Conservation (phyloP, 1,284 basidiomycete species). For the Fomes fomentarius region DNA sequence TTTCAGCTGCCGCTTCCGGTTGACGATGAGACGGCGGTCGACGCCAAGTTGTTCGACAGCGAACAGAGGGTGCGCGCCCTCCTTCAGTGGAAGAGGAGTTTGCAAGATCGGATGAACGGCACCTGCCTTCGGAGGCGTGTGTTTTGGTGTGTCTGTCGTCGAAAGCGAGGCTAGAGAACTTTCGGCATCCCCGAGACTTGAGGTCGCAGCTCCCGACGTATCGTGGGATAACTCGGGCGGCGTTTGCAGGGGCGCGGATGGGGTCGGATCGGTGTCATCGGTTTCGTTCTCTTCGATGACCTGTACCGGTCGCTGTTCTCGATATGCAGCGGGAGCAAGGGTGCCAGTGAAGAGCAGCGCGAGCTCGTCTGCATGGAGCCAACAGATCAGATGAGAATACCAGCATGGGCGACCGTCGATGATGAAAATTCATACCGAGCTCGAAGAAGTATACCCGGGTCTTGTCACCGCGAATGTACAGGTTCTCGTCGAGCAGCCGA, state of each 20-base stretch:
- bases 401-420: no score
- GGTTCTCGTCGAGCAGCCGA: constrained; percentile 89
- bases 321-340: constrained; percentile 37
- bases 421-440: constrained; percentile 72
- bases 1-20: constrained; percentile 89
- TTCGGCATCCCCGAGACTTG: constrained; percentile 6
- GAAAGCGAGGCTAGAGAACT: constrained; percentile 4
- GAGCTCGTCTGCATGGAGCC: constrained; percentile 75
- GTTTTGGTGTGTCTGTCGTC: not conserved
- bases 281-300: constrained; percentile 40
- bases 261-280: constrained; percentile 9
- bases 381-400: no score
- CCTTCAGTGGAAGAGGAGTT: constrained; percentile 16
- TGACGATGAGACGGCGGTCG: constrained; percentile 89
- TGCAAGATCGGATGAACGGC: constrained; percentile 23
- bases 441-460: constrained; percentile 97
- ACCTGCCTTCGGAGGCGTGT: not conserved
- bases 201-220: constrained; percentile 3
- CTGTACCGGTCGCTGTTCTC: constrained; percentile 37
- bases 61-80: constrained; percentile 57
- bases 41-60: constrained; percentile 78
- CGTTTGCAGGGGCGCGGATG: constrained; percentile 2
- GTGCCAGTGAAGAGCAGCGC: constrained; percentile 77
- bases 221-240: constrained; percentile 1
- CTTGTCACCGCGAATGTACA: constrained; percentile 95